Conservation (phyloP, 2,329 filamentous ascomycete species). For the Fusarium piperis region DNA sequence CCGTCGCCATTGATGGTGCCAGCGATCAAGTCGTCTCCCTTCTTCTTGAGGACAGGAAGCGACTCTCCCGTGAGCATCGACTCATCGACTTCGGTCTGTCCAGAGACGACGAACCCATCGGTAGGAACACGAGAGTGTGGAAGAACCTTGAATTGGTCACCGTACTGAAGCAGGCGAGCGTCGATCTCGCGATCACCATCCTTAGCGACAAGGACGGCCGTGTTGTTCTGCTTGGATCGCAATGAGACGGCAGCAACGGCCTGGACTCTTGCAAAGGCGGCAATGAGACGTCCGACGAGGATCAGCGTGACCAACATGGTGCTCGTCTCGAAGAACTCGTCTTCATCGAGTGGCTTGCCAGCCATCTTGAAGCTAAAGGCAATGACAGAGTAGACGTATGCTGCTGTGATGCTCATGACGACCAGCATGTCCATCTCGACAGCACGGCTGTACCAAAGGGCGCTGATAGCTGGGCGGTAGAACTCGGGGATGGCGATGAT, state of each 20-base stretch:
- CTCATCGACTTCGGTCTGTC: conserved; percentile 69
- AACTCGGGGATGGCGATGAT: conserved; percentile 59
- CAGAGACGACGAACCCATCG: conserved; percentile 65
- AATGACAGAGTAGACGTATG: conserved; percentile 60
- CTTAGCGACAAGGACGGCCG: background rate
- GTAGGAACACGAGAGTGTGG: conserved; percentile 61
- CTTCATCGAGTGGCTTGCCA: conserved; percentile 37
- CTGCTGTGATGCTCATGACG: conserved; percentile 62
- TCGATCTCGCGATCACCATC: conserved; percentile 57
- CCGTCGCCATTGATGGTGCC: conserved; percentile 68
- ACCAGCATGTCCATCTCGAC: conserved; percentile 68
- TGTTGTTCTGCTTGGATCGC: background rate
- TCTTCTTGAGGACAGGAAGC: background rate
- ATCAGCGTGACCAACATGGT: conserved; percentile 55
- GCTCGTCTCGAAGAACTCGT: conserved; percentile 55
- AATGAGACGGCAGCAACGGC: conserved; percentile 49
- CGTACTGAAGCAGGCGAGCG: conserved; percentile 65
- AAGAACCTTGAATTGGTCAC: conserved; percentile 63
- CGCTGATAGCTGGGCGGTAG: conserved; percentile 58
- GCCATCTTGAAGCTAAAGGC: conserved; percentile 51
- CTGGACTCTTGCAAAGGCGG: conserved; percentile 48
- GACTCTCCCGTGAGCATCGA: conserved; percentile 70
- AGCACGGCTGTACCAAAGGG: conserved; percentile 54
- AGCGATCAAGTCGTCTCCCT: conserved; percentile 60
- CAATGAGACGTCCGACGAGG: conserved; percentile 51